These are phyloP conservation scores for Artemisia tridentata DNA, from an alignment of 129 eudicot genomes.

Conservation along the genomic window DNA sequence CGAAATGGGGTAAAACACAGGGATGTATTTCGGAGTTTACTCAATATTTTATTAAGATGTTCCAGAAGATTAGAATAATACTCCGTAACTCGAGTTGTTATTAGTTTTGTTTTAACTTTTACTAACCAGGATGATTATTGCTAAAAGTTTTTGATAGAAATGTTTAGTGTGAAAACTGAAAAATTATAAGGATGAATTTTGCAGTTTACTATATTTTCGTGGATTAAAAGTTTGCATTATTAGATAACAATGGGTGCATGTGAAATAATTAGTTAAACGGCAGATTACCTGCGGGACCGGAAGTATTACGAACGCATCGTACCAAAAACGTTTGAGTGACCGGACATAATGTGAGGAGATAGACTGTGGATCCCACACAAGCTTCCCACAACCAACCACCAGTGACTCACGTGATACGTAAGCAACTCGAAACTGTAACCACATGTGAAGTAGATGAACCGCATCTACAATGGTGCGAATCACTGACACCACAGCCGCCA, in stretches of 20 bases:
- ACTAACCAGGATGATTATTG: too few species aligned
- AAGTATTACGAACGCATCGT: conserved; percentile 79
- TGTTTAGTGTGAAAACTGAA: too few species aligned
- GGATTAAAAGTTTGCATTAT: too few species aligned
- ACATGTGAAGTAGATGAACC: conserved; percentile 64
- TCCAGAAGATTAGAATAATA: too few species aligned
- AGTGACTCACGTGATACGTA: conserved; percentile 95
- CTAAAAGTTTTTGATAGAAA: too few species aligned
- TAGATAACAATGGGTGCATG: neutral
- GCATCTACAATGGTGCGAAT: conserved; percentile 74
- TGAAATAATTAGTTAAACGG: conserved; percentile 1
- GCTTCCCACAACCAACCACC: conserved; percentile 95
- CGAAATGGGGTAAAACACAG: too few species aligned
- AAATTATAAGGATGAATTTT: too few species aligned
- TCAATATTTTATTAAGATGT: too few species aligned
- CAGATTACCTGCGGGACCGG: conserved; percentile 89
- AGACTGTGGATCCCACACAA: conserved; percentile 90
- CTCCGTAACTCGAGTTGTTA: too few species aligned
- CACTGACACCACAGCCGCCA: conserved; percentile 76
- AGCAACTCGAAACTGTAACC: conserved; percentile 89
- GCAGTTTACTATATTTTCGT: too few species aligned
- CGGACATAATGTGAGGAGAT: conserved; percentile 69
- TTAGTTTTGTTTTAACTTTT: too few species aligned
- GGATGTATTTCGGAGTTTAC: too few species aligned
- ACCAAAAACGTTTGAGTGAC: conserved; percentile 88